Percentiles rank a stretch among this genome's conserved stretches.
These are phyloP conservation scores for Metschnikowia chrysomelidarum DNA, from an alignment of 805 yeast species.

Conservation along the genomic window DNA sequence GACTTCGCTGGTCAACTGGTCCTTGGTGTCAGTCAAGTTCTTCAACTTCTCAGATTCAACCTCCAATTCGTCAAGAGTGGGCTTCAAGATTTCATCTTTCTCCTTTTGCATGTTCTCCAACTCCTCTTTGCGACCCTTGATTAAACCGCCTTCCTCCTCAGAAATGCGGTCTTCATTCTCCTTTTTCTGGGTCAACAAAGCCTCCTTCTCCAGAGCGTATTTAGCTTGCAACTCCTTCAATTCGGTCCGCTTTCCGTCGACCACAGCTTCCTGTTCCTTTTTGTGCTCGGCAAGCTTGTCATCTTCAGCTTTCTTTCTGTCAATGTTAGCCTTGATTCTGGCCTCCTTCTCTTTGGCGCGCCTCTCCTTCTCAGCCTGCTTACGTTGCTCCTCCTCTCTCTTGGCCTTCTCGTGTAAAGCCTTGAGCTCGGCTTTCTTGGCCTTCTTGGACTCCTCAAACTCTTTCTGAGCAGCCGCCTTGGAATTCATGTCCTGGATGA, in stretches of 20 bases:
- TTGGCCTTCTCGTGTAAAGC: constrained; percentile 29
- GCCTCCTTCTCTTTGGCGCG: constrained; percentile 36
- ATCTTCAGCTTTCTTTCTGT: constrained; percentile 32
- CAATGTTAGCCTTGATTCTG: constrained; percentile 31
- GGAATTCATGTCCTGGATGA: constrained; percentile 65
- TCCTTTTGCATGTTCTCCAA: constrained; percentile 50
- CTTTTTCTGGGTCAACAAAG: constrained; percentile 44
- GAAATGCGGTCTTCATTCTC: constrained; percentile 46
- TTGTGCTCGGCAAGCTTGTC: constrained; percentile 29
- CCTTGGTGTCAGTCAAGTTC: constrained; percentile 50
- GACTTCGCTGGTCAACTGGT: constrained; percentile 44
- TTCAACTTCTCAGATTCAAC: constrained; percentile 47
- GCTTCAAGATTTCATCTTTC: constrained; percentile 53
- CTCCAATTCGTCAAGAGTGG: constrained; percentile 51
- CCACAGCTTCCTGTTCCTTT: constrained; percentile 28
- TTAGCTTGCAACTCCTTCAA: constrained; percentile 36
- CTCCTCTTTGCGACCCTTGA: constrained; percentile 44
- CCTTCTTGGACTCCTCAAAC: constrained; percentile 34
- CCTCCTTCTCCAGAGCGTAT: constrained; percentile 41
- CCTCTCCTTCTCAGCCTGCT: constrained; percentile 33
- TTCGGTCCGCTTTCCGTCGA: constrained; percentile 27
- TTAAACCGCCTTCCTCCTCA: constrained; percentile 42
- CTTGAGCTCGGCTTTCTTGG: constrained; percentile 35
- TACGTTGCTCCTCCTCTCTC: constrained; percentile 25
- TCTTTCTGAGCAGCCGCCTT: constrained; percentile 72